phyloP scores from a whole-genome alignment of 2,329 filamentous ascomycete species.

The Colletotrichum magnum region DNA sequence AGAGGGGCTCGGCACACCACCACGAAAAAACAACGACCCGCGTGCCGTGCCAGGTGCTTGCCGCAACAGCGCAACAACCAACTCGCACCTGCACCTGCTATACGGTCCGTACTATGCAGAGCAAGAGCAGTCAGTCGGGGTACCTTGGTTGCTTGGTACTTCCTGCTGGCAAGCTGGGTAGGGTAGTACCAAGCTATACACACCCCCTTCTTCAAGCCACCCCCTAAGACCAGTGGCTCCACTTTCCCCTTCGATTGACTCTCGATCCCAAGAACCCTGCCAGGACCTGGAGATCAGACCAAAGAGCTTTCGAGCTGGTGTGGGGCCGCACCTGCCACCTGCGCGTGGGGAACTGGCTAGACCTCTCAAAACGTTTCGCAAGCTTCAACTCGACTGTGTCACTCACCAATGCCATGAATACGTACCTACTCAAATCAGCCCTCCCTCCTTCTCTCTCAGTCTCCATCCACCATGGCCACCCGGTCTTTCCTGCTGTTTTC shows the following conservation, averaged over 20 bases:
- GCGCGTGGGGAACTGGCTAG: slow-evolving; percentile 40
- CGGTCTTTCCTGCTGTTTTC: not conserved
- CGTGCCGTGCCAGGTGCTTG: no score
- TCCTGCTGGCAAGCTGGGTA: no score
- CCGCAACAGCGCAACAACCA: no score
- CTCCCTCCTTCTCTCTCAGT: not conserved
- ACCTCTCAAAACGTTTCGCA: slow-evolving; percentile 38
- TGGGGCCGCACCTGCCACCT: slow-evolving; percentile 42
- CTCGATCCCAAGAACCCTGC: slow-evolving; percentile 43
- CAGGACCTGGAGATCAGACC: slow-evolving; percentile 50
- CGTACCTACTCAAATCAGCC: not conserved
- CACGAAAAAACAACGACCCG: no score
- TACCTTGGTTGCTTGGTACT: no score
- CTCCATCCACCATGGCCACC: no score
- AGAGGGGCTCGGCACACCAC: no score
- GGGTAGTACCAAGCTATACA: not conserved
- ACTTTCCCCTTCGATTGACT: slow-evolving; percentile 37
- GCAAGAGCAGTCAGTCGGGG: no score
- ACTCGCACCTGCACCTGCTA: no score
- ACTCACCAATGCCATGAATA: not conserved
- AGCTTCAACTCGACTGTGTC: slow-evolving; percentile 30
- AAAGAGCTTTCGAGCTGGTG: slow-evolving; percentile 50
- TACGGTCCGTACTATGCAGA: not conserved
- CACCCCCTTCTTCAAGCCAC: not conserved
- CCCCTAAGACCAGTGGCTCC: not conserved